Base-by-base conservation (phyloP, 164 flowering plant species). In the Tinospora cordifolia region DNA sequence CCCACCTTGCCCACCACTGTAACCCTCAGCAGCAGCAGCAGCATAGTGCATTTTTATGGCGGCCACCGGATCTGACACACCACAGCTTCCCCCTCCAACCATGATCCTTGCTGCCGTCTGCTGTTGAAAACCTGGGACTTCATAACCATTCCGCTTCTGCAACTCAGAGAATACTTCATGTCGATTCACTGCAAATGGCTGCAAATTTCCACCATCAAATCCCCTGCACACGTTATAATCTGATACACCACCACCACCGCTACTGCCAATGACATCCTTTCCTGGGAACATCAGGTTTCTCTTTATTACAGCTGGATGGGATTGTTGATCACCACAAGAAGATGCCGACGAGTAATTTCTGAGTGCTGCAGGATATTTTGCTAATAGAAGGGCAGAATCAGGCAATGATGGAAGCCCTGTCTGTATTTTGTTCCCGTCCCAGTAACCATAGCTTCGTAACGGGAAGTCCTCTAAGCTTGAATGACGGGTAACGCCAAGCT, bases 31-130 rank as follows among this genome's bases (percentile, higher is more conserved):
- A 14, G 81, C 87, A 5, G 83, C 27, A 14, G 81, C 82, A n/a
- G 92, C 88, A 79, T 78, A 90, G 63, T 89, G 98, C 90, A 79
- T 80, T 77, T 80, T 87, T 10, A 89, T 77, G 65, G 94, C 98
- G 0, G 88, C 91, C 72, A 90, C 95, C 0, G 96, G 96, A 73
- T 92, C 98, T 0, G 96, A 85, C 46, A 90, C 83, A 17, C 84
- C 83, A 69, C 90, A 86, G 14, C 81, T 66, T 10, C 84, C 84
- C 27, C 87, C 85, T 59, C 88, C 89, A 3, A 83, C 81, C 68
- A 84, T 62, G 11, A 30, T 30, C 81, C 84, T 73, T 77, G 36
- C 4, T 4, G 36, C 73, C 1, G 79, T 83, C 47, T 75, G 84
- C 54, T 77, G 85, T 75, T 83, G 91, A 60, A 82, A 67, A 67